phyloP scores from a whole-genome alignment of 1,139 yeast genomes.

The Petasospora fabianii region DNA sequence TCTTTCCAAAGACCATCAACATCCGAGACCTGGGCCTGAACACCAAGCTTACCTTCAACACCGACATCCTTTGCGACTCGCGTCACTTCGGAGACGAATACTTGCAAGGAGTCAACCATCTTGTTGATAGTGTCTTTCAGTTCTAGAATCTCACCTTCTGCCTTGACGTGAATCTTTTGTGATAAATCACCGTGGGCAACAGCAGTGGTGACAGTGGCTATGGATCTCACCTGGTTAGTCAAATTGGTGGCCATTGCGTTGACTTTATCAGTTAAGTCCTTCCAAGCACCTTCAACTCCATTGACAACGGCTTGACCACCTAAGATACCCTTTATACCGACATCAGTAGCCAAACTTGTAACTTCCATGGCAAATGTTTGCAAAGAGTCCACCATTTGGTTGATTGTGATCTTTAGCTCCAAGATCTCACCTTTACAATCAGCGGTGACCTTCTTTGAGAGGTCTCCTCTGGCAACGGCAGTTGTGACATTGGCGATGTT shows the following conservation, averaged over 20 bases:
- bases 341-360: slow-evolving; percentile 81
- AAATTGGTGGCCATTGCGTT: slow-evolving; percentile 87
- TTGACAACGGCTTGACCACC: slow-evolving; percentile 93
- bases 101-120: slow-evolving; percentile 88
- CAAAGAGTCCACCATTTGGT: slow-evolving; percentile 90
- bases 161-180: slow-evolving; percentile 84
- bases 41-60: slow-evolving; percentile 88
- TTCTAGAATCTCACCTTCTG: slow-evolving; percentile 83
- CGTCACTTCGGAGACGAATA: slow-evolving; percentile 84
- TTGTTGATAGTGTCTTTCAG: slow-evolving; percentile 76
- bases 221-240: slow-evolving; percentile 85
- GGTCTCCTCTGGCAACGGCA: slow-evolving; percentile 91
- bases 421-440: slow-evolving; percentile 94
- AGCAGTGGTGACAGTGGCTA: slow-evolving; percentile 88
- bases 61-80: slow-evolving; percentile 92
- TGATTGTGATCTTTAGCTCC: slow-evolving; percentile 82
- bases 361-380: slow-evolving; percentile 89
- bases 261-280: slow-evolving; percentile 84
- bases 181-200: slow-evolving; percentile 89
- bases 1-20: slow-evolving; percentile 92
- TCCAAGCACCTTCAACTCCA: slow-evolving; percentile 94
- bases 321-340: slow-evolving; percentile 83
- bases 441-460: slow-evolving; percentile 82
- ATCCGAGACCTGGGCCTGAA: slow-evolving; percentile 86
- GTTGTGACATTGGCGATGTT: slow-evolving; percentile 92